These are phyloP conservation scores for Metarhizium album DNA, from an alignment of 2,329 filamentous ascomycete genomes.

Conservation along the genomic window DNA sequence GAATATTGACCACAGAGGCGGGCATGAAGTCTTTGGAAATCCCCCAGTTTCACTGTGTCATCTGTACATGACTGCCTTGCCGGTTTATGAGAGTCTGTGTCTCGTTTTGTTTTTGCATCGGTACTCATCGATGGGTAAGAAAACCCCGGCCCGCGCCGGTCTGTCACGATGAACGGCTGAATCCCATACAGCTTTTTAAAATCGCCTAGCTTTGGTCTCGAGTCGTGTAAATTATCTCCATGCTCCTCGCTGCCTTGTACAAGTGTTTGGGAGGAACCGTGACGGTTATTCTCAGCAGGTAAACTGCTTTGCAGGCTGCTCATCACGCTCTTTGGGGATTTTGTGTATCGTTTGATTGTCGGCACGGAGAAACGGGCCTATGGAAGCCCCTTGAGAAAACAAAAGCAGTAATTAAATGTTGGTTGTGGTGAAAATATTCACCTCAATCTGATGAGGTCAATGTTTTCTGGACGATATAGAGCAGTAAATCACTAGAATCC, in stretches of 20 bases:
- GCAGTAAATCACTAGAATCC: neutral
- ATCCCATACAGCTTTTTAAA: conserved; percentile 2
- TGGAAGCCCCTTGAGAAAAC: neutral
- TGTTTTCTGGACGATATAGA: neutral
- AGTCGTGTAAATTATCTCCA: neutral
- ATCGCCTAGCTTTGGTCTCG: conserved; percentile 6
- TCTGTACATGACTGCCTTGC: neutral
- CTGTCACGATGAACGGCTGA: neutral
- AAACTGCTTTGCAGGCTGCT: neutral
- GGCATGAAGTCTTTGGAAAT: conserved; percentile 1
- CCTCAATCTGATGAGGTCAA: neutral
- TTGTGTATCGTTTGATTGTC: neutral
- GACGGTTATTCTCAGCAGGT: neutral
- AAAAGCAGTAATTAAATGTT: too few relatives aligned
- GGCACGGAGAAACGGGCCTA: neutral
- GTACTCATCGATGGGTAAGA: neutral
- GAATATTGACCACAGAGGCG: neutral
- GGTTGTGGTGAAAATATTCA: neutral
- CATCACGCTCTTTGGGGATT: neutral
- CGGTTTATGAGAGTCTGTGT: neutral
- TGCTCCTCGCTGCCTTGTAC: neutral
- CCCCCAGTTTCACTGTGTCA: conserved; percentile 1
- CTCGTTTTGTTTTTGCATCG: neutral
- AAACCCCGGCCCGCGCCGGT: neutral
- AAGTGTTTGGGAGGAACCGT: neutral